Conservation (phyloP, 108 stramenopile genomes). For the Pseudonitzschia multistriata region DNA sequence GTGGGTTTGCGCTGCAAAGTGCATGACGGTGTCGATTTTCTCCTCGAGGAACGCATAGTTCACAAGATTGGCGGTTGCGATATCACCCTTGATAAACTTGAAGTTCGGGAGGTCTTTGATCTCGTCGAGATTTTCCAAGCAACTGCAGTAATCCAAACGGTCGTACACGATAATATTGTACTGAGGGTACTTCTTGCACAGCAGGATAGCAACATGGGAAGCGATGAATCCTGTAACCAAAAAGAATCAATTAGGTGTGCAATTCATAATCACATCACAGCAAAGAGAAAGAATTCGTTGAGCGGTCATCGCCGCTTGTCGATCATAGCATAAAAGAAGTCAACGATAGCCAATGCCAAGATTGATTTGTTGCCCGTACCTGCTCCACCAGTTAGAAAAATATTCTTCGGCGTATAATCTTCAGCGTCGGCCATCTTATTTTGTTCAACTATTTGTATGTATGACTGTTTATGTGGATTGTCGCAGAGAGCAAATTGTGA, state of each 20-base stretch:
- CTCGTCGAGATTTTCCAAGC: slow-evolving; percentile 90
- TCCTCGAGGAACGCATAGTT: slow-evolving; percentile 90
- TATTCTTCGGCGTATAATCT: slow-evolving; percentile 87
- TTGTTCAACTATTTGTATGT: not conserved
- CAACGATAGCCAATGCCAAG: not conserved
- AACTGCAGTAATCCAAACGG: slow-evolving; percentile 96
- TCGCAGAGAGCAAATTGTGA: too few species aligned
- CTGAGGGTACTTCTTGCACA: slow-evolving; percentile 94
- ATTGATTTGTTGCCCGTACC: slow-evolving; percentile 51
- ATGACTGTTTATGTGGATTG: too few species aligned
- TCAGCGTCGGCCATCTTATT: not conserved
- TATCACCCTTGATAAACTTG: slow-evolving; percentile 98
- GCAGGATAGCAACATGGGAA: slow-evolving; percentile 93
- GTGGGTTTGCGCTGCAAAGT: slow-evolving; percentile 99
- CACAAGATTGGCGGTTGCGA: slow-evolving; percentile 92
- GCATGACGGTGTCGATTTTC: slow-evolving; percentile 97
- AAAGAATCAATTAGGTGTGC: not conserved
- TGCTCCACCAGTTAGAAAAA: slow-evolving; percentile 94
- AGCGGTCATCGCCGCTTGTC: slow-evolving; percentile 3
- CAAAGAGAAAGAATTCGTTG: not conserved
- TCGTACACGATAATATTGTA: slow-evolving; percentile 97
- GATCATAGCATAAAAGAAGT: too few species aligned
- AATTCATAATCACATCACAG: not conserved
- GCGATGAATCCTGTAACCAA: slow-evolving; percentile 78
- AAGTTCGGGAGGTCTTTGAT: slow-evolving; percentile 87